These are phyloP conservation scores for Helminthosporium solani DNA, from an alignment of 2,329 filamentous ascomycete species.

Conservation along the genomic window DNA sequence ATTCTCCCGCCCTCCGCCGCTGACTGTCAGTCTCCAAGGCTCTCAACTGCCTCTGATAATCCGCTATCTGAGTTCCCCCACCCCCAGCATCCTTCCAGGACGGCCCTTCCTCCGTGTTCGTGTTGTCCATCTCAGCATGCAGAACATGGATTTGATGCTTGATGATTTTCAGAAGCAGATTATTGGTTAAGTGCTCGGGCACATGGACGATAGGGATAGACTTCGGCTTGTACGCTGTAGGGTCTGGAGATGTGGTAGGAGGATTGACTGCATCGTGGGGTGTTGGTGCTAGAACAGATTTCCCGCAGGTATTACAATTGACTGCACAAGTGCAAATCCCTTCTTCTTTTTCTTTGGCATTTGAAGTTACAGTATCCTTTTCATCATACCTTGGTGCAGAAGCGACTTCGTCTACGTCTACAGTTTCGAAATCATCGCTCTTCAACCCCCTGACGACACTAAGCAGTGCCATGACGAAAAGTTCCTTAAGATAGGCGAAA, in stretches of 20 bases:
- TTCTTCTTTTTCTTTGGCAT: constrained; percentile 4
- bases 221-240: constrained; percentile 3
- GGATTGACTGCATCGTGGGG: neutral
- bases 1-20: no score
- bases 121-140: constrained; percentile 40
- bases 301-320: constrained; percentile 22
- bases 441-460: constrained; percentile 33
- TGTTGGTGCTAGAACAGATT: constrained; percentile 9
- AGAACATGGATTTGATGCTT: constrained; percentile 40
- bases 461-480: constrained; percentile 43
- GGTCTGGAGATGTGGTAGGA: neutral
- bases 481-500: constrained; percentile 47
- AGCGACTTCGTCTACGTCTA: constrained; percentile 26
- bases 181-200: constrained; percentile 24
- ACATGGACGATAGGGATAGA: constrained; percentile 25
- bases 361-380: neutral
- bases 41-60: no score
- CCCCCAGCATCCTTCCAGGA: constrained; percentile 10
- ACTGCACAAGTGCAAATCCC: constrained; percentile 17
- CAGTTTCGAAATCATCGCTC: constrained; percentile 27
- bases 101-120: constrained; percentile 19
- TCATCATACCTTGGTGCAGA: constrained; percentile 9
- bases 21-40: no score
- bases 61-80: no score
- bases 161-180: constrained; percentile 33